These are phyloP conservation scores for Alternaria brassicae DNA, from an alignment of 2,329 filamentous ascomycete genomes.

Conservation along the genomic window DNA sequence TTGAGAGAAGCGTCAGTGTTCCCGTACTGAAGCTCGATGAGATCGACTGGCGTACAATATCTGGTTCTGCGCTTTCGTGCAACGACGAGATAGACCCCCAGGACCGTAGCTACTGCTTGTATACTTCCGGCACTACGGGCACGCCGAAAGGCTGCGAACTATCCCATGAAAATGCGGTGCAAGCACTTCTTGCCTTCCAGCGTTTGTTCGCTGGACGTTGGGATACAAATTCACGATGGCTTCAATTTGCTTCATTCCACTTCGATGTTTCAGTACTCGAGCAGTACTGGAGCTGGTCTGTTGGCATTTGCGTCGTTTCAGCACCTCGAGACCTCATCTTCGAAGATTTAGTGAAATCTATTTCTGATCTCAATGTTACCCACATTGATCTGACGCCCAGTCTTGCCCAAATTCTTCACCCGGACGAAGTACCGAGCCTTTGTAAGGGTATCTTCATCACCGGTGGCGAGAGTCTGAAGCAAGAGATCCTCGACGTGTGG, in stretches of 20 bases:
- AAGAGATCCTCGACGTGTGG: slow-evolving; percentile 89
- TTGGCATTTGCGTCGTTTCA: slow-evolving; percentile 83
- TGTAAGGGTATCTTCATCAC: slow-evolving; percentile 90
- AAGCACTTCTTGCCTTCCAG: slow-evolving; percentile 88
- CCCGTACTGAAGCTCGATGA: slow-evolving; percentile 58
- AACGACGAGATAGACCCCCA: slow-evolving; percentile 49
- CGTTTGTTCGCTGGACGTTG: slow-evolving; percentile 78
- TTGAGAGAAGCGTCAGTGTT: slow-evolving; percentile 45
- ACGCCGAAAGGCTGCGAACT: slow-evolving; percentile 88
- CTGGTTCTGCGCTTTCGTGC: slow-evolving; percentile 41
- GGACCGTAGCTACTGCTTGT: slow-evolving; percentile 80
- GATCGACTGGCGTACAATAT: slow-evolving; percentile 44
- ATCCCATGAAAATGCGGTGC: slow-evolving; percentile 86
- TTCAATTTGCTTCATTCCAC: slow-evolving; percentile 93
- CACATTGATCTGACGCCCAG: slow-evolving; percentile 93
- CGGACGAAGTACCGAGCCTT: slow-evolving; percentile 79
- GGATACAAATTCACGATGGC: slow-evolving; percentile 76
- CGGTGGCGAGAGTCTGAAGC: slow-evolving; percentile 84
- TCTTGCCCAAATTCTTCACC: slow-evolving; percentile 78
- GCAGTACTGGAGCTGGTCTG: slow-evolving; percentile 95
- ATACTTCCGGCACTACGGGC: slow-evolving; percentile 87
- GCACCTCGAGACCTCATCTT: slow-evolving; percentile 85
- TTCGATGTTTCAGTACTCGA: slow-evolving; percentile 94
- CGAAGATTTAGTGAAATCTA: slow-evolving; percentile 78
- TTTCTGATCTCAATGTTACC: slow-evolving; percentile 76